Conservation (phyloP, 257 asterid species). For the Haberlea rhodopensis region DNA sequence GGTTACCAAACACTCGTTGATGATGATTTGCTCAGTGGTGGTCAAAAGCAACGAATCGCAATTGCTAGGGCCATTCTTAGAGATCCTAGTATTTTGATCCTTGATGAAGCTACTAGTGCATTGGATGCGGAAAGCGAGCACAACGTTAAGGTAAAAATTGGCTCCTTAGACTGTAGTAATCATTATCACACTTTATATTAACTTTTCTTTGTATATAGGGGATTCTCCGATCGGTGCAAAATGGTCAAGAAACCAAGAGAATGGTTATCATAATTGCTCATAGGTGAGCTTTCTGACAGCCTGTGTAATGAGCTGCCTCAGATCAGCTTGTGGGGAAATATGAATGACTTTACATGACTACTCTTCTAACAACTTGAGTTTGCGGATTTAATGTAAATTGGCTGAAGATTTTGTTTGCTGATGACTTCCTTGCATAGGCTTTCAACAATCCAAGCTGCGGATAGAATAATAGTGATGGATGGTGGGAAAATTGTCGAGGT, state of each 20-base stretch:
- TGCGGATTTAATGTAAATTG: background rate
- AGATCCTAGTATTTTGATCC: conserved; percentile 80
- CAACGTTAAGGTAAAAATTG: conserved; percentile 65
- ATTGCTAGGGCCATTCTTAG: conserved; percentile 91
- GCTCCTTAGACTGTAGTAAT: background rate
- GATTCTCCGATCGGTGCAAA: conserved; percentile 58
- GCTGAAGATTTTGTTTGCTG: conserved; percentile 16
- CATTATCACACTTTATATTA: conserved; percentile 21
- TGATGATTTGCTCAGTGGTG: conserved; percentile 97
- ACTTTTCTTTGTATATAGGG: conserved; percentile 44
- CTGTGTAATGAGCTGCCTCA: background rate
- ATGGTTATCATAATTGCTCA: conserved; percentile 84
- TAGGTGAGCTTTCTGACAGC: conserved; percentile 41
- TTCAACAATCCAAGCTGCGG: conserved; percentile 87
- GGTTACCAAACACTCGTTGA: conserved; percentile 90
- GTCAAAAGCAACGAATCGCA: conserved; percentile 95
- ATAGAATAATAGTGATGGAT: conserved; percentile 81
- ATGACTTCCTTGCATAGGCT: conserved; percentile 50
- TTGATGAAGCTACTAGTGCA: conserved; percentile 98
- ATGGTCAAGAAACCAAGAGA: conserved; percentile 58
- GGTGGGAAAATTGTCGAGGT: conserved; percentile 86
- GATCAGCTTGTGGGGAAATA: background rate
- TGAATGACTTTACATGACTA: background rate
- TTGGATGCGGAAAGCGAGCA: conserved; percentile 97
- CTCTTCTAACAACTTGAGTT: background rate